Percentiles rank a stretch among this genome's conserved stretches.
phyloP scores from a whole-genome alignment of 139 green algal species.

The Auxenochlorella pyrenoidosa region DNA sequence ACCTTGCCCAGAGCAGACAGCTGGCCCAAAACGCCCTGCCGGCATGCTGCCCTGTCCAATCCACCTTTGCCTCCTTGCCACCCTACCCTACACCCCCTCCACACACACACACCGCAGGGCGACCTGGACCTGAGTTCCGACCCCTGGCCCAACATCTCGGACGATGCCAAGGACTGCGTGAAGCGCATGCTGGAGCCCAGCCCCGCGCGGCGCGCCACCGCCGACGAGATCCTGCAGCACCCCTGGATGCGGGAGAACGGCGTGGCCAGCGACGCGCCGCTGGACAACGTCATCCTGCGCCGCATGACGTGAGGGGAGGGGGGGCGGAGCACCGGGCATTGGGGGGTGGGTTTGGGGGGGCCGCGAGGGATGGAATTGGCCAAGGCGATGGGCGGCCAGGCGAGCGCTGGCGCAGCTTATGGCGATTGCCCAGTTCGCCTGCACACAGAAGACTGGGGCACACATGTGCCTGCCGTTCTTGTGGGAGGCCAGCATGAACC shows the following conservation, averaged over 20 bases:
- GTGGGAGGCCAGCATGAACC: no score
- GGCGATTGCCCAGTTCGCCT: no score
- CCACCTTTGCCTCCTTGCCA: no score
- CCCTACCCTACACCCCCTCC: no score
- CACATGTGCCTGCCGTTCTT: no score
- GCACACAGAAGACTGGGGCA: no score
- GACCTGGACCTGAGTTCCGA: conserved; percentile 76
- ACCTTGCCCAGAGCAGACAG: no score
- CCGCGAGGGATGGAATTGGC: background rate
- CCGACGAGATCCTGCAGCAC: conserved; percentile 42
- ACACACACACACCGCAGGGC: conserved; percentile 36
- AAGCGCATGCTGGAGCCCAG: conserved; percentile 77
- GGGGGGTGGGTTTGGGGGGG: background rate
- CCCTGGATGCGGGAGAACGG: conserved; percentile 67
- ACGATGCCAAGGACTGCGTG: conserved; percentile 85
- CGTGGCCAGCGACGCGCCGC: conserved; percentile 52
- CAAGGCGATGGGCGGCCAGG: no score
- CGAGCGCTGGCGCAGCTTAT: no score
- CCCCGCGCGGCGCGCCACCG: conserved; percentile 27
- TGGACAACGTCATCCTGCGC: conserved; percentile 76
- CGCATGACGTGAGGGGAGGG: conserved; percentile 55
- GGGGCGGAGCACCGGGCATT: background rate
- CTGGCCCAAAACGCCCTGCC: no score
- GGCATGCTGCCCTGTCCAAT: no score
- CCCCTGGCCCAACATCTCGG: conserved; percentile 78